phyloP scores from a whole-genome alignment of 169 alveolate genomes.

The Plasmodium malariae region DNA sequence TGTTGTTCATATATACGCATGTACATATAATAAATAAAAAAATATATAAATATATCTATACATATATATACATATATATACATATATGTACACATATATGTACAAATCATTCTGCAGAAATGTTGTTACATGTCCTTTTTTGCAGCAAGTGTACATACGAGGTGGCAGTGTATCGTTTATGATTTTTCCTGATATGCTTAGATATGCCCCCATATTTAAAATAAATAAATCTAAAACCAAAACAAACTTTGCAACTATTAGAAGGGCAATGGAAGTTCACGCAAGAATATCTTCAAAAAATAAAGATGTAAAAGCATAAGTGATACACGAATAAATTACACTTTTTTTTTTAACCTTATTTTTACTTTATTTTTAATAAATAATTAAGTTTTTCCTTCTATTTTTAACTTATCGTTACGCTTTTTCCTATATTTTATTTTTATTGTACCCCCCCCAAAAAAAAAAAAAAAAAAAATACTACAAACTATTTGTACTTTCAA shows the following conservation, averaged over 20 bases:
- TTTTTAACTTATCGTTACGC: neutral
- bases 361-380: neutral
- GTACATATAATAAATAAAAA: neutral
- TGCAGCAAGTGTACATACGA: conserved; percentile 92
- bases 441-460: neutral
- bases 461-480: too few relatives aligned
- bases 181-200: conserved; percentile 98
- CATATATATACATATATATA: neutral
- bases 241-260: conserved; percentile 84
- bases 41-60: neutral
- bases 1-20: neutral
- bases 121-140: neutral
- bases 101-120: neutral
- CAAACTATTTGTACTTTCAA: too few relatives aligned
- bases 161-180: conserved; percentile 96
- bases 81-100: neutral
- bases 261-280: conserved; percentile 85
- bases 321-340: neutral
- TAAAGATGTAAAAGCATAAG: conserved; percentile 42
- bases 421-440: neutral
- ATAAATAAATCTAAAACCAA: conserved; percentile 83
- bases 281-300: conserved; percentile 83
- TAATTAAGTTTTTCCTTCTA: neutral
- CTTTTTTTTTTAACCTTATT: neutral
- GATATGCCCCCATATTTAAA: conserved; percentile 99